phyloP scores from a whole-genome alignment of 805 yeast species.

The Metahyphopichia silvanorum region DNA sequence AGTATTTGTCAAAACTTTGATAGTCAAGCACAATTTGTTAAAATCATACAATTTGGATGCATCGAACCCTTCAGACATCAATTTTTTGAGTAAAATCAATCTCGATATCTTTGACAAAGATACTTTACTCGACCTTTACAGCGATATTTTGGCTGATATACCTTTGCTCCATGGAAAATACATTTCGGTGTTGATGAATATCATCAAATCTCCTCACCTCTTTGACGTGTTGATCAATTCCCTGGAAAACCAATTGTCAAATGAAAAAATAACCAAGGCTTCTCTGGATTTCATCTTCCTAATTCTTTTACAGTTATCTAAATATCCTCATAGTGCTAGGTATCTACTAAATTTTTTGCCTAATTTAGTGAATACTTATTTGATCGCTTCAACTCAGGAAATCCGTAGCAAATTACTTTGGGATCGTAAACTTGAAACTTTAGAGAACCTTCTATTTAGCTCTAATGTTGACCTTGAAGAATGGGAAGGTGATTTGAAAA shows the following conservation, averaged over 20 bases:
- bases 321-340: conserved; percentile 12
- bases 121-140: conserved; percentile 9
- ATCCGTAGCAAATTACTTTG: conserved; percentile 20
- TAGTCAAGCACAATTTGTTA: conserved; percentile 10
- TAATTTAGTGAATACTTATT: conserved; percentile 15
- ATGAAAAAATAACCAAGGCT: conserved; percentile 10
- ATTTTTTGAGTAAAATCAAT: conserved; percentile 15
- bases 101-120: conserved; percentile 11
- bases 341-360: conserved; percentile 23
- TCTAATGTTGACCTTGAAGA: conserved; percentile 11
- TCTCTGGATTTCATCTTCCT: conserved; percentile 19
- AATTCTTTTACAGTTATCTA: conserved; percentile 18
- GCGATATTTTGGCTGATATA: conserved; percentile 9
- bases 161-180: conserved; percentile 16
- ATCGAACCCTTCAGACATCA: conserved; percentile 14
- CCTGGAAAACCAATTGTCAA: conserved; percentile 12
- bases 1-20: conserved; percentile 6
- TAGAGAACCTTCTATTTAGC: conserved; percentile 18
- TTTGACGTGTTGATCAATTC: conserved; percentile 1
- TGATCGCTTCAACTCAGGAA: conserved; percentile 12
- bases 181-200: conserved; percentile 23
- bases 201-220: conserved; percentile 7
- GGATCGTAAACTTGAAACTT: conserved; percentile 17
- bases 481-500: conserved; percentile 20
- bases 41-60: conserved; percentile 17